Conservation (phyloP, 139 green algal genomes). For the Edaphochlamys debaryana region DNA sequence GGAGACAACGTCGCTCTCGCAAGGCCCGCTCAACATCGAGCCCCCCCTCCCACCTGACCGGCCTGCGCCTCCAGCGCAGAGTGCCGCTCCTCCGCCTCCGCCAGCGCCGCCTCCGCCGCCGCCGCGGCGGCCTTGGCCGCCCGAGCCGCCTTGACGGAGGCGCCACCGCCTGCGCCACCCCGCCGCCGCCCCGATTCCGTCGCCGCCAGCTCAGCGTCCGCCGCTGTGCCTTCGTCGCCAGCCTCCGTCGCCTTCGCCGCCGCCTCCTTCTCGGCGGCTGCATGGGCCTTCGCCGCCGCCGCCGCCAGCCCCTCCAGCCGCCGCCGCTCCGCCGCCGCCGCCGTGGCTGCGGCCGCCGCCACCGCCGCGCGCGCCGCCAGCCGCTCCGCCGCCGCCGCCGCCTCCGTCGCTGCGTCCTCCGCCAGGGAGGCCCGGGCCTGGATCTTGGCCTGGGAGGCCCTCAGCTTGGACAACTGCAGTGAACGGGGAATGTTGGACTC, state of each 20-base stretch:
- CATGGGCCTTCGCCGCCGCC: not conserved
- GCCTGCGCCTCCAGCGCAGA: not conserved
- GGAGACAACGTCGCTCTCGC: too few species aligned
- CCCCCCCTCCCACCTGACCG: not conserved
- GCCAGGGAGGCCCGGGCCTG: conserved; percentile 1
- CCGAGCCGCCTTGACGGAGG: too few species aligned
- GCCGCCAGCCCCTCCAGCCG: not conserved
- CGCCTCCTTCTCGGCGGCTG: too few species aligned
- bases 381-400: not conserved
- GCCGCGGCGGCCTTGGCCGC: not conserved
- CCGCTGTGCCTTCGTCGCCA: too few species aligned
- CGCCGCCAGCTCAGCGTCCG: too few species aligned
- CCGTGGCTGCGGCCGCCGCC: not conserved
- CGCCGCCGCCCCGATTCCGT: too few species aligned
- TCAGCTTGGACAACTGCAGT: conserved; percentile 20
- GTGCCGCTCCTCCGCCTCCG: not conserved
- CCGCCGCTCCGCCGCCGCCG: too few species aligned
- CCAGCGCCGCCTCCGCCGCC: not conserved
- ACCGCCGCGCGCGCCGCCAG: not conserved
- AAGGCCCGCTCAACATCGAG: too few species aligned
- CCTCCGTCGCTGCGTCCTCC: conserved; percentile 5
- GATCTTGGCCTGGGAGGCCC: not conserved
- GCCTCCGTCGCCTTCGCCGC: too few species aligned
- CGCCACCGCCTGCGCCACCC: too few species aligned
- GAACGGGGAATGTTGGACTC: too few species aligned